Conservation (phyloP, 371 early-diverging fungal genomes). For the Mucor velutinosus region DNA sequence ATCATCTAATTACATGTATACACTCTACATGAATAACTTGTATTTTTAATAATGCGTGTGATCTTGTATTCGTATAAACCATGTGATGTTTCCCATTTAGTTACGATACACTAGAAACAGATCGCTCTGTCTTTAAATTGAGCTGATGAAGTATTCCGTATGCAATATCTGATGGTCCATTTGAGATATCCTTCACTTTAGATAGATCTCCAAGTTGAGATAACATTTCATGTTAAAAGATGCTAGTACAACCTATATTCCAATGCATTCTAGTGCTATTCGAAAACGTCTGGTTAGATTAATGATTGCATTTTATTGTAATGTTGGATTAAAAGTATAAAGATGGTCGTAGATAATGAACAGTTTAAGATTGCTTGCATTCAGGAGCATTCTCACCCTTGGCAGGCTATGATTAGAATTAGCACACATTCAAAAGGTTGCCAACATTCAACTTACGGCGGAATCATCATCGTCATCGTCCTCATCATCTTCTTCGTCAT, state of each 20-base stretch:
- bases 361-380: slow-evolving; percentile 59
- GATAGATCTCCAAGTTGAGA: too few species aligned
- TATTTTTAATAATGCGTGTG: not conserved
- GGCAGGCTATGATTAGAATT: slow-evolving; percentile 26
- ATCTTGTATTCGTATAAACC: not conserved
- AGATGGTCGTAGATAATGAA: not conserved
- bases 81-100: not conserved
- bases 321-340: not conserved
- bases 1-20: not conserved
- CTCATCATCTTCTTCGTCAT: slow-evolving; percentile 52
- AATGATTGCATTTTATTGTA: slow-evolving; percentile 1
- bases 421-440: not conserved
- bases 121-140: too few species aligned
- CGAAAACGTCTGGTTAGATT: not conserved
- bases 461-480: slow-evolving; percentile 66
- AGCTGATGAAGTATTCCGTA: too few species aligned
- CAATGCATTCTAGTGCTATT: not conserved
- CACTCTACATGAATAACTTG: not conserved
- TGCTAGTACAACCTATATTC: not conserved
- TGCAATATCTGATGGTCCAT: too few species aligned
- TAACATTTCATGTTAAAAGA: too few species aligned
- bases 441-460: slow-evolving; percentile 46
- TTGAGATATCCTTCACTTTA: too few species aligned
- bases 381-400: slow-evolving; percentile 65
- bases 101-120: not conserved